Base-by-base conservation (phyloP, 768 basidiomycete genomes). In the Boletus reticulatus region DNA sequence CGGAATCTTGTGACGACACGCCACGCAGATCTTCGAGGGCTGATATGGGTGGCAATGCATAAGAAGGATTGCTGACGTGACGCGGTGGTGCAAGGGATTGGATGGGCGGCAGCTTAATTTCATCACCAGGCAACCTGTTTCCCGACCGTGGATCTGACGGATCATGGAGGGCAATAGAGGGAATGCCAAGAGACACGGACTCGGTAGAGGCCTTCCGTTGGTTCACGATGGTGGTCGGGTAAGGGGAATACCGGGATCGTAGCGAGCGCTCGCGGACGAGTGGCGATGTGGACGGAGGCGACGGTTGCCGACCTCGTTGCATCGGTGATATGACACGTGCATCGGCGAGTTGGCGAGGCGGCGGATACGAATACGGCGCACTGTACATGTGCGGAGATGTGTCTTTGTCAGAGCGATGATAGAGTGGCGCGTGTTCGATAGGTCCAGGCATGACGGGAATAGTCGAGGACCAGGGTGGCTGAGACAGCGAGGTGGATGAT, bases 31-130 rank as follows among this genome's bases (percentile, higher is more conserved):
- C 82, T 66, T 88, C 87, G 61, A 91, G 71, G 0, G 85, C 82
- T 8, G 87, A 84, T 53, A 88, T 88, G 1, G 87, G 85, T 1
- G 86, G 87, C 4, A 88, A 66, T 2, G 84, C 81, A 57, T 84
- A 85, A 2, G 75, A 71, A 2, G 77, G 68, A 16, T 70, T 69
- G 27, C 62, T 70, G 16, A 69, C 59, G 41, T 63, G 64, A 45
- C 58, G 66, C 2, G 67, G 59, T 2, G 64, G 62, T 5, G 60
- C 62, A 14, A 74, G 73, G 19, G 75, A 66, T 16, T 75, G 76
- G 43, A 79, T 73, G 20, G 78, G 78, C 16, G 78, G 75, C 19
- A 79, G 61, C 36, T 65, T 69, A 52, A 78, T 75, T 32, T 68
- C 67, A 43, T 77, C 76, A 29, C 71, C 68, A 4, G 64, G 70